Evolutionary conservation across 2,329 filamentous ascomycete species (phyloP).

Genomic region (Stachybotrys echinatus): DNA sequence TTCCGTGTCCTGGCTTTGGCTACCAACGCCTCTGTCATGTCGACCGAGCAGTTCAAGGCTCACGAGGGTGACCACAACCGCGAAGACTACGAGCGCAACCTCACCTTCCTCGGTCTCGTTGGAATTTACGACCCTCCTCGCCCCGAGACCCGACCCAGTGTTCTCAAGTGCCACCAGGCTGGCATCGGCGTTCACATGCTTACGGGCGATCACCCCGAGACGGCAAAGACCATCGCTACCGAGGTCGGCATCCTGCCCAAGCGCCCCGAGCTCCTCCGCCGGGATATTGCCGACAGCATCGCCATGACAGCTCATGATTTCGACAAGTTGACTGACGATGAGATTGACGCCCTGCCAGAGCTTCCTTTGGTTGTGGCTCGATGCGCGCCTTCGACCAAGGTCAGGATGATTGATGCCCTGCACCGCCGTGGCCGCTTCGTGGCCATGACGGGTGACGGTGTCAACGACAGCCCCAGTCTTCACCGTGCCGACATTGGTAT

Average conservation of each 20-base stretch:
- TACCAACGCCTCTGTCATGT: conserved; percentile 12
- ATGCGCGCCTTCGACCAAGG: conserved; percentile 67
- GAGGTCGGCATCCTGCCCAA: conserved; percentile 55
- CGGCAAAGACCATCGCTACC: conserved; percentile 53
- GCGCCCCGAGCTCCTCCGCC: conserved; percentile 30
- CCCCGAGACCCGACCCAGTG: conserved; percentile 50
- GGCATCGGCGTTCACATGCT: conserved; percentile 61
- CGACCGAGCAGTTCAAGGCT: conserved; percentile 21
- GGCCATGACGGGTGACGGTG: conserved; percentile 67
- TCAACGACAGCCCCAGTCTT: conserved; percentile 64
- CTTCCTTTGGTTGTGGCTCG: conserved; percentile 64
- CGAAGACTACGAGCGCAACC: conserved; percentile 40
- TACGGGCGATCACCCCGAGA: conserved; percentile 59
- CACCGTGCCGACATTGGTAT: conserved; percentile 65
- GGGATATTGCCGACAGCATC: conserved; percentile 47
- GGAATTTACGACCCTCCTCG: conserved; percentile 66
- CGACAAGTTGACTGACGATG: conserved; percentile 54
- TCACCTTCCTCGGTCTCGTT: conserved; percentile 59
- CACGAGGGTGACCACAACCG: conserved; percentile 11
- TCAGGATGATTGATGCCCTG: conserved; percentile 70
- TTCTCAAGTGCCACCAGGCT: conserved; percentile 50
- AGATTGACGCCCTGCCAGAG: conserved; percentile 57
- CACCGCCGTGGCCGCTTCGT: conserved; percentile 57
- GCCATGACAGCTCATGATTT: conserved; percentile 61
- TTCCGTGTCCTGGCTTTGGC: conserved; percentile 63